These are phyloP conservation scores for Colletotrichum gigasporum DNA, from an alignment of 2,329 filamentous ascomycete species.

Conservation along the genomic window DNA sequence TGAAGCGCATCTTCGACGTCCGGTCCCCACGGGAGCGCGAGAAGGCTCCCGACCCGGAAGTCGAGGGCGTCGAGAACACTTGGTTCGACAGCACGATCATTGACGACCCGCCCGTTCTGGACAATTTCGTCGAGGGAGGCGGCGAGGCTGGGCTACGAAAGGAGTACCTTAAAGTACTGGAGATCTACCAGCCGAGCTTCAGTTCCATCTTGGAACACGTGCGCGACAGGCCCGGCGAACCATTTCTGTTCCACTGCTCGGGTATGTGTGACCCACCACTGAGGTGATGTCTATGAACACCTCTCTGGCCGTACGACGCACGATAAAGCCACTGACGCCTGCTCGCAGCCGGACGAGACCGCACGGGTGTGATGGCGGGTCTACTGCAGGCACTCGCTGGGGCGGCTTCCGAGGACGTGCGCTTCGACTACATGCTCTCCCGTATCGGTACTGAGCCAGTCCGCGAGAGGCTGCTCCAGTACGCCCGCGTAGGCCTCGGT, in stretches of 20 bases:
- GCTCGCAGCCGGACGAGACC: constrained; percentile 60
- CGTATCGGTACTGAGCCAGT: constrained; percentile 62
- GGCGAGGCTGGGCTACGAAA: constrained; percentile 54
- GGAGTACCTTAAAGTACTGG: constrained; percentile 59
- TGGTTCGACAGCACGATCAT: constrained; percentile 49
- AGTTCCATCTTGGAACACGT: constrained; percentile 57
- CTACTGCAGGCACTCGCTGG: constrained; percentile 62
- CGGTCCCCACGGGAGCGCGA: constrained; percentile 55
- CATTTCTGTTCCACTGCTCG: constrained; percentile 64
- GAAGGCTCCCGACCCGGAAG: constrained; percentile 51
- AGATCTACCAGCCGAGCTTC: constrained; percentile 52
- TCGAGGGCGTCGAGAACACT: constrained; percentile 55
- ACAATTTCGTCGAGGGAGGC: constrained; percentile 53
- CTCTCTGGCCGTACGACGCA: neutral
- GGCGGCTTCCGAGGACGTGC: constrained; percentile 50
- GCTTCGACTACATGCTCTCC: constrained; percentile 63
- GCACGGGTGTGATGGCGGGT: constrained; percentile 61
- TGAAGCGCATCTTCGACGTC: constrained; percentile 62
- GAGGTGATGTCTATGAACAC: too few species aligned
- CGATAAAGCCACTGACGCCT: neutral
- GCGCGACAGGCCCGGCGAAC: constrained; percentile 53
- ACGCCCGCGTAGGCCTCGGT: constrained; percentile 49
- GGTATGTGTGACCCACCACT: constrained; percentile 51
- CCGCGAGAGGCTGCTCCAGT: constrained; percentile 55
- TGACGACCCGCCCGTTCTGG: constrained; percentile 48